Conservation (phyloP, 331 rosid genomes). For the Acacia pycnantha region DNA sequence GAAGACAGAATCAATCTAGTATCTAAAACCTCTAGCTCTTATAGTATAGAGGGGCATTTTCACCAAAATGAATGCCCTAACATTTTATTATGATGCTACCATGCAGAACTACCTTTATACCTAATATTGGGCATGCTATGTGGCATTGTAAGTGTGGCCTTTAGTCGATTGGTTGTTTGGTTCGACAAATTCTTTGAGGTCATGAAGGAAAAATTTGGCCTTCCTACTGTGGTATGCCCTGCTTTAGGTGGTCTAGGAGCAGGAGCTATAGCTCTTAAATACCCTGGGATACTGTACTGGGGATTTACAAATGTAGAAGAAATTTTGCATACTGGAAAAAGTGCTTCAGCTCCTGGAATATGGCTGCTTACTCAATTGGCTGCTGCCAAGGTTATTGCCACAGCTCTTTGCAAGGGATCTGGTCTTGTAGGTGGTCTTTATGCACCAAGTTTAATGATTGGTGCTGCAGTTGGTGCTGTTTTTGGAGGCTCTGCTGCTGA, state of each 20-base stretch:
- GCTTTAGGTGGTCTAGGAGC: constrained; percentile 98
- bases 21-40: not conserved
- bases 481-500: constrained; percentile 96
- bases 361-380: constrained; percentile 90
- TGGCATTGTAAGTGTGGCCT: constrained; percentile 90
- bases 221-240: constrained; percentile 90
- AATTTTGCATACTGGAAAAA: constrained; percentile 89
- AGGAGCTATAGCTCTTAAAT: constrained; percentile 94
- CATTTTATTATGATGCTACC: constrained; percentile 36
- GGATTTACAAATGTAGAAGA: constrained; percentile 99
- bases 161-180: constrained; percentile 87
- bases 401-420: constrained; percentile 98
- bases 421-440: constrained; percentile 98
- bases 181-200: constrained; percentile 66
- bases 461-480: constrained; percentile 99
- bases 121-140: constrained; percentile 98
- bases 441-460: constrained; percentile 99
- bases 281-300: constrained; percentile 99
- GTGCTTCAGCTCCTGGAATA: constrained; percentile 97
- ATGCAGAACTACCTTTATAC: constrained; percentile 92
- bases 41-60: not conserved
- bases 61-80: constrained; percentile 24
- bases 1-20: not conserved
- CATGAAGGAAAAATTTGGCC: constrained; percentile 80
- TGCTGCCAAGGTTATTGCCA: constrained; percentile 89